Evolutionary conservation across 805 yeast species (phyloP).

Genomic region (Starmerella sp.): DNA sequence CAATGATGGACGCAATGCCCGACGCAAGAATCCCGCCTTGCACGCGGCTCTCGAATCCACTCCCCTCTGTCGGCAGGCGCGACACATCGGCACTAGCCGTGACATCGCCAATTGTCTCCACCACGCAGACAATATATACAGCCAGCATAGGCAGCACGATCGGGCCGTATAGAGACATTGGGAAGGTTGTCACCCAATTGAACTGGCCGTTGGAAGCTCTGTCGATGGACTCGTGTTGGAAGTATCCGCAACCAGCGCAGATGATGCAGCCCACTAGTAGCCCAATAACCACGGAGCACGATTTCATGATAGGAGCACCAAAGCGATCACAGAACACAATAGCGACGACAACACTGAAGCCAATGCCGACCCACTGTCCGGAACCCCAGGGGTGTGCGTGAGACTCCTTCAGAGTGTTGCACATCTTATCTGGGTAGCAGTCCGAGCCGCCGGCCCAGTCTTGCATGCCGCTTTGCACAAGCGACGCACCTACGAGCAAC

Average conservation of each 20-base stretch:
- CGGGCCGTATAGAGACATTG: slow-evolving; percentile 67
- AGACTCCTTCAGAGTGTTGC: slow-evolving; percentile 42
- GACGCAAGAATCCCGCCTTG: slow-evolving; percentile 92
- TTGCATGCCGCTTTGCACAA: slow-evolving; percentile 61
- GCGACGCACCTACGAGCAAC: slow-evolving; percentile 61
- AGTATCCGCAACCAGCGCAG: slow-evolving; percentile 84
- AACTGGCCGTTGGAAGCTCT: slow-evolving; percentile 75
- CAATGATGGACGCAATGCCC: slow-evolving; percentile 66
- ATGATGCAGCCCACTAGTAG: slow-evolving; percentile 80
- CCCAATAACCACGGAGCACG: slow-evolving; percentile 85
- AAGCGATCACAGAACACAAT: slow-evolving; percentile 71
- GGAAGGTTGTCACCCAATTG: slow-evolving; percentile 80
- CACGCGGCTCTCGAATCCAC: slow-evolving; percentile 65
- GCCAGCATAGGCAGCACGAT: slow-evolving; percentile 77
- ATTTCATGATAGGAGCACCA: slow-evolving; percentile 91
- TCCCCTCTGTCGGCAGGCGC: slow-evolving; percentile 63
- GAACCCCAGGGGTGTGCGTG: slow-evolving; percentile 68
- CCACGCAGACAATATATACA: slow-evolving; percentile 67
- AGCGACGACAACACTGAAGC: slow-evolving; percentile 65
- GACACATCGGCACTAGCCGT: slow-evolving; percentile 92
- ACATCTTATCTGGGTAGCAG: slow-evolving; percentile 25
- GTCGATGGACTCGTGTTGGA: slow-evolving; percentile 44
- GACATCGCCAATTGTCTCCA: slow-evolving; percentile 92
- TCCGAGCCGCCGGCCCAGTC: slow-evolving; percentile 86
- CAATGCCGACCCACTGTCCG: slow-evolving; percentile 76